Conservation (phyloP, 208 protist species). For the Trypanosoma avium region DNA sequence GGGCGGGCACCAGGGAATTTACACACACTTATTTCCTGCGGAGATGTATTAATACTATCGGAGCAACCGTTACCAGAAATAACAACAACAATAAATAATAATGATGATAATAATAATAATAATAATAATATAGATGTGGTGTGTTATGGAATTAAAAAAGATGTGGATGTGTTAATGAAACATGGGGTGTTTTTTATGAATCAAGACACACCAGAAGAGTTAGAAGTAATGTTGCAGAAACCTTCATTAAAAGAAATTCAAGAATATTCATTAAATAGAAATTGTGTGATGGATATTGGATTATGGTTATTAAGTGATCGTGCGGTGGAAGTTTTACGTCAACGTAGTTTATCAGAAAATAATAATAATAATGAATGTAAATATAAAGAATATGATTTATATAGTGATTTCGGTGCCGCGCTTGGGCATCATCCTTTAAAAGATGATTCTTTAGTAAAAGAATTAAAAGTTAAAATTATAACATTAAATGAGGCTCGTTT, state of each 20-base stretch:
- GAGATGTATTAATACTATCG: conserved; percentile 30
- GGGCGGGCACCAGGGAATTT: conserved; percentile 26
- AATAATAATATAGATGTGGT: conserved; percentile 49
- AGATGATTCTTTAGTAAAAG: not conserved
- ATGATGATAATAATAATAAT: no score
- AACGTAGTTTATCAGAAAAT: conserved; percentile 21
- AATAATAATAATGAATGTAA: not conserved
- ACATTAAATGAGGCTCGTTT: conserved; percentile 36
- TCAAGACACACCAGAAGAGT: conserved; percentile 13
- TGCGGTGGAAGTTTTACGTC: conserved; percentile 33
- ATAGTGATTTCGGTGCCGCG: conserved; percentile 36
- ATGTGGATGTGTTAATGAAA: conserved; percentile 16
- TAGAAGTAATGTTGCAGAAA: conserved; percentile 64
- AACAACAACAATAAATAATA: no score
- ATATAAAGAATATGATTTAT: conserved; percentile 38
- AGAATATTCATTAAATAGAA: not conserved
- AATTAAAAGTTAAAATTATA: conserved; percentile 35
- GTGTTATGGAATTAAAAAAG: conserved; percentile 39
- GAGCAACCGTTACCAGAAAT: not conserved
- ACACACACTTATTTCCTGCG: conserved; percentile 42
- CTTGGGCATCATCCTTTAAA: conserved; percentile 26
- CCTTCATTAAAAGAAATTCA: conserved; percentile 35
- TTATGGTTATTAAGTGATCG: conserved; percentile 55
- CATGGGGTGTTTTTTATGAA: conserved; percentile 52
- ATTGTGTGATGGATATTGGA: conserved; percentile 35